Percentiles rank a stretch among this genome's conserved stretches.
Conservation (phyloP, 768 basidiomycete species). For the Pholiota conissans region DNA sequence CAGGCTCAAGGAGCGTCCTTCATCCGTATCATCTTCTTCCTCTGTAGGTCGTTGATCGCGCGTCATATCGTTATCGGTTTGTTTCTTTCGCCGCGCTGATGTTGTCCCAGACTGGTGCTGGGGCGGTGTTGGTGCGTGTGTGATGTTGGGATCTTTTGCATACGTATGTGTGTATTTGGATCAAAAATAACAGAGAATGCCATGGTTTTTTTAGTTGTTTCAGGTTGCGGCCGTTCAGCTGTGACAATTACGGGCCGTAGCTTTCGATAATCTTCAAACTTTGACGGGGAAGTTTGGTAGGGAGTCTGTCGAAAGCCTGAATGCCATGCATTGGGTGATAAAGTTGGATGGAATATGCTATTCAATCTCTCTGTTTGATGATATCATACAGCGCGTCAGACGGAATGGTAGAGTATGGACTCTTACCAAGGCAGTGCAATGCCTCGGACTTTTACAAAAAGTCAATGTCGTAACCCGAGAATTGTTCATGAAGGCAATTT, state of each 20-base stretch:
- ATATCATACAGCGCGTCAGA: neutral
- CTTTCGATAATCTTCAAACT: neutral
- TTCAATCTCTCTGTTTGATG: neutral
- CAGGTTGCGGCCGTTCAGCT: neutral
- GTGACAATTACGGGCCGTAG: neutral
- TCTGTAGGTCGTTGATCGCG: conserved; percentile 8
- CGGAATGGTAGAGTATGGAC: too few relatives aligned
- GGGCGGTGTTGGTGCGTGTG: neutral
- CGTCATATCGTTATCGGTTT: neutral
- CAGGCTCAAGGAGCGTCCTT: conserved; percentile 27
- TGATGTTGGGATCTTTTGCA: neutral
- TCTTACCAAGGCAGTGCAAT: too few relatives aligned
- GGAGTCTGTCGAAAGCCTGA: neutral
- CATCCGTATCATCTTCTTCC: conserved; percentile 22
- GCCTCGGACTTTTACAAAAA: too few relatives aligned
- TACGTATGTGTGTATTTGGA: conserved; percentile 12
- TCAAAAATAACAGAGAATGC: conserved; percentile 16
- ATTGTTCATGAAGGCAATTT: neutral
- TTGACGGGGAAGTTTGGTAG: neutral
- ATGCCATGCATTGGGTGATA: neutral
- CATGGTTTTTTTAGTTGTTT: neutral
- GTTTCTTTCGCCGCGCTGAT: neutral
- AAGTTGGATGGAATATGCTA: too few relatives aligned
- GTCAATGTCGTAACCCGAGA: neutral
- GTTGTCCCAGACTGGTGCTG: neutral